phyloP scores from a whole-genome alignment of 163 green algal genomes.

The Chlamydomonas reinhardtii region DNA sequence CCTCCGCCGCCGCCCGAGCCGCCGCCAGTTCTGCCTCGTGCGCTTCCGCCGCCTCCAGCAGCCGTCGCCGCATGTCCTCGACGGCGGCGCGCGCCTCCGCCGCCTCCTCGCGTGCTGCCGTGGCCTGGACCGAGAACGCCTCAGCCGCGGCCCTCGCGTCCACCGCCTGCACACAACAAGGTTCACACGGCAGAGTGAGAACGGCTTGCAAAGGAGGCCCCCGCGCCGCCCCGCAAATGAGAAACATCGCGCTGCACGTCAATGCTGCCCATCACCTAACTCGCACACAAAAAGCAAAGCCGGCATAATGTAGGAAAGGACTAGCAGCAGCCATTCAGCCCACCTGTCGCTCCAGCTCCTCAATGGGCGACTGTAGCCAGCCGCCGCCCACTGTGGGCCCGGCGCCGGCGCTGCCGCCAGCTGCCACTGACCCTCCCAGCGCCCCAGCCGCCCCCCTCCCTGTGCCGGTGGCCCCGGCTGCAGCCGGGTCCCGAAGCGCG shows the following conservation, averaged over 20 bases:
- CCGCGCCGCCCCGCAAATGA: no score
- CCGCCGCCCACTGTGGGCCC: not conserved
- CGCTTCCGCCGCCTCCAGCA: constrained; percentile 1
- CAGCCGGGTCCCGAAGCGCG: not conserved
- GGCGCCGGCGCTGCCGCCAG: no score
- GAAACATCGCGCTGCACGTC: no score
- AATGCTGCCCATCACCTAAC: no score
- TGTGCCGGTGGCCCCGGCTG: no score
- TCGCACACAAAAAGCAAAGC: no score
- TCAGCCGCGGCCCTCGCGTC: not conserved
- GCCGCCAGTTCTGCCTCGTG: constrained; percentile 2
- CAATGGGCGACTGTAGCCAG: not conserved
- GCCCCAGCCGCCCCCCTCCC: no score
- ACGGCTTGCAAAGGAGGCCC: no score
- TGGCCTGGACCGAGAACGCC: not conserved
- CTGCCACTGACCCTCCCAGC: no score
- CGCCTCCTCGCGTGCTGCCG: not conserved
- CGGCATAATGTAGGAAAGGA: no score
- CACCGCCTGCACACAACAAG: not conserved
- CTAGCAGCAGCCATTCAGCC: no score
- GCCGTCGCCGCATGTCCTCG: not conserved
- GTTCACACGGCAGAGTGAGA: no score
- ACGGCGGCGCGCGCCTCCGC: not conserved
- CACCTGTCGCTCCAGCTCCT: not conserved
- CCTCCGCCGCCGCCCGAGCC: not conserved